Evolutionary conservation across 2,329 filamentous ascomycete genomes (phyloP).

Genomic region (Pestalotiopsis sp.): DNA sequence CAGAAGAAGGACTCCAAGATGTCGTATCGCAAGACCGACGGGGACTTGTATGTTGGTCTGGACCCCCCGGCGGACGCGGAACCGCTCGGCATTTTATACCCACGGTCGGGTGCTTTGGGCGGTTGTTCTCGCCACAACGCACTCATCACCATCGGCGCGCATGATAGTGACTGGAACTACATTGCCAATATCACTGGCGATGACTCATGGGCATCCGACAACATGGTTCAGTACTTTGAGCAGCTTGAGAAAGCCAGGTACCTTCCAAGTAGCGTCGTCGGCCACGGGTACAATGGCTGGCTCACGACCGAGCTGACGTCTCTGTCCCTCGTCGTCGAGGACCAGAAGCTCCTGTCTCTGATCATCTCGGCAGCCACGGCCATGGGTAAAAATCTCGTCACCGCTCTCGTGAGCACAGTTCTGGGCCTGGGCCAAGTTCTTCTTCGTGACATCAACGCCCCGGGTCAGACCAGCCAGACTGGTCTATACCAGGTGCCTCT

Average conservation of each 20-base stretch:
- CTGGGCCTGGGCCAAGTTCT: constrained; percentile 13
- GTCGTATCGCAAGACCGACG: constrained; percentile 36
- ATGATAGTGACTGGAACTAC: constrained; percentile 40
- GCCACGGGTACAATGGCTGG: constrained; percentile 54
- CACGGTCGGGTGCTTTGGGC: constrained; percentile 36
- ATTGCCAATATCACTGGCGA: constrained; percentile 43
- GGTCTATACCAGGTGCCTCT: constrained; percentile 52
- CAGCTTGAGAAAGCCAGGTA: constrained; percentile 44
- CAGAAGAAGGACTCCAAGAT: constrained; percentile 54
- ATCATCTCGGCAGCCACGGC: constrained; percentile 11
- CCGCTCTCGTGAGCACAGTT: constrained; percentile 9
- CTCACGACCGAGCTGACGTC: constrained; percentile 38
- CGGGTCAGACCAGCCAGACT: constrained; percentile 32
- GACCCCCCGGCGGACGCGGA: constrained; percentile 20
- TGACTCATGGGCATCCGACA: constrained; percentile 36
- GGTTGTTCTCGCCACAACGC: constrained; percentile 30
- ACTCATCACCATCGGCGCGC: constrained; percentile 38
- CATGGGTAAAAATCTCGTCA: constrained; percentile 1
- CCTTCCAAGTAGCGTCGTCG: constrained; percentile 28
- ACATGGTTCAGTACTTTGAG: constrained; percentile 42
- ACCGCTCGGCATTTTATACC: constrained; percentile 34
- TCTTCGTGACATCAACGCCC: constrained; percentile 12
- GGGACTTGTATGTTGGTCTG: constrained; percentile 33
- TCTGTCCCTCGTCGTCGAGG: constrained; percentile 42
- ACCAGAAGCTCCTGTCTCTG: constrained; percentile 37